Evolutionary conservation across 495 filamentous ascomycete species (phyloP).

Genomic region (Penicillium salamii): DNA sequence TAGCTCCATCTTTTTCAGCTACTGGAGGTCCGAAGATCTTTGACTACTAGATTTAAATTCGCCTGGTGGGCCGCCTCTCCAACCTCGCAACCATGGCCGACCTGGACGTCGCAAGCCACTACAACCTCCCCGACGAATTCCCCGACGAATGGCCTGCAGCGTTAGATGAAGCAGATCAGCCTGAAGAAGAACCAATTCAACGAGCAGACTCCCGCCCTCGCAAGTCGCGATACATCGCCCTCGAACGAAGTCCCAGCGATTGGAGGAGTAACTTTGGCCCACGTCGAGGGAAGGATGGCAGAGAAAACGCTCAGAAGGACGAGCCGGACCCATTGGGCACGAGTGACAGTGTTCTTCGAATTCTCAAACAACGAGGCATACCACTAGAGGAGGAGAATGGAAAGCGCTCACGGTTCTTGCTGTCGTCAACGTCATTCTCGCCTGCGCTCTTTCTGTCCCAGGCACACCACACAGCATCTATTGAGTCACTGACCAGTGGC

Average conservation of each 20-base stretch:
- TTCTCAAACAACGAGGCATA: constrained; percentile 70
- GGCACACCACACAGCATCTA: constrained; percentile 80
- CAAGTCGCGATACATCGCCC: constrained; percentile 78
- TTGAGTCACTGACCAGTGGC: constrained; percentile 71
- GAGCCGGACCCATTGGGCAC: constrained; percentile 87
- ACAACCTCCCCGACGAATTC: constrained; percentile 76
- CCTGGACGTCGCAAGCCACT: constrained; percentile 78
- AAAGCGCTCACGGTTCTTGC: constrained; percentile 84
- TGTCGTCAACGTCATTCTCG: constrained; percentile 93
- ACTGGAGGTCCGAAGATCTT: not conserved
- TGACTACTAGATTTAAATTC: constrained; percentile 9
- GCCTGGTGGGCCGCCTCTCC: constrained; percentile 7
- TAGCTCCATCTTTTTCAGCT: constrained; percentile 3
- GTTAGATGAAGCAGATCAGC: constrained; percentile 68
- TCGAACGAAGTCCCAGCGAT: constrained; percentile 70
- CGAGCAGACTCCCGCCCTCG: constrained; percentile 54
- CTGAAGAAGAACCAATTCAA: constrained; percentile 58
- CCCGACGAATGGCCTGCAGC: constrained; percentile 85
- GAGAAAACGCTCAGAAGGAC: constrained; percentile 80
- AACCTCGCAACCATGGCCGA: constrained; percentile 52
- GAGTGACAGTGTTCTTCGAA: constrained; percentile 77
- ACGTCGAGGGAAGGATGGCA: constrained; percentile 61
- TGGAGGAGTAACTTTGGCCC: constrained; percentile 66
- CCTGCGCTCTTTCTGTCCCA: constrained; percentile 88
- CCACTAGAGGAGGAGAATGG: constrained; percentile 81